Evolutionary conservation across 169 alveolate genomes (phyloP).

Genomic region (Eimeria sp.): DNA sequence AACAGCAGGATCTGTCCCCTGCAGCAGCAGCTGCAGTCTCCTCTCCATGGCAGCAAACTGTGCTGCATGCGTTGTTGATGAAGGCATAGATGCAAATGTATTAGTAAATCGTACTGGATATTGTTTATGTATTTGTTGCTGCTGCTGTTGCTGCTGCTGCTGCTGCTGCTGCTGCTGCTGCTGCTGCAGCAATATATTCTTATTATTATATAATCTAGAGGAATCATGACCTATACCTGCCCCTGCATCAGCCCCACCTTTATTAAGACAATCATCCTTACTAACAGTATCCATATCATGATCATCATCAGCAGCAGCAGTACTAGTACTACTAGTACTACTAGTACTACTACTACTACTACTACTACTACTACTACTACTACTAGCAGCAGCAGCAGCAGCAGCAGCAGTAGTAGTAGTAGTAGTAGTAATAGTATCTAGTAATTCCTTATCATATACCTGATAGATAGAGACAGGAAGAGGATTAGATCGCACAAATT

Average conservation of each 20-base stretch:
- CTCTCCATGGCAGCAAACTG: neutral
- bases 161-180: slow-evolving; percentile 55
- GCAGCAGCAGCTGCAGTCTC: slow-evolving; percentile 59
- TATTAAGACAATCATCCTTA: no score
- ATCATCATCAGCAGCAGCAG: no score
- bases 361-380: no score
- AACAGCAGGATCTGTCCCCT: slow-evolving; percentile 7
- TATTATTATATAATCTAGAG: no score
- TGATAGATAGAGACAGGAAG: slow-evolving; percentile 25
- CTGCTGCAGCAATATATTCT: slow-evolving; percentile 9
- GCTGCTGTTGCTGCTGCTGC: neutral
- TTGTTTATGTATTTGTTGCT: neutral
- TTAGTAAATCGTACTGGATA: neutral
- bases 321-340: no score
- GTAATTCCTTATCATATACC: slow-evolving; percentile 4
- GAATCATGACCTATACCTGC: no score
- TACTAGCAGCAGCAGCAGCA: slow-evolving; percentile 7
- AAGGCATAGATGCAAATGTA: slow-evolving; percentile 22
- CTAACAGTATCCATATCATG: no score
- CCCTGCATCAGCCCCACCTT: no score
- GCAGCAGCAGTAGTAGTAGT: neutral
- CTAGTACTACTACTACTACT: no score
- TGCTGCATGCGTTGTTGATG: neutral
- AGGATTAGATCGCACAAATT: slow-evolving; percentile 13
- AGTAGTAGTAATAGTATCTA: slow-evolving; percentile 15